phyloP scores from a whole-genome alignment of 768 basidiomycete species.

The Pisolithus albus region DNA sequence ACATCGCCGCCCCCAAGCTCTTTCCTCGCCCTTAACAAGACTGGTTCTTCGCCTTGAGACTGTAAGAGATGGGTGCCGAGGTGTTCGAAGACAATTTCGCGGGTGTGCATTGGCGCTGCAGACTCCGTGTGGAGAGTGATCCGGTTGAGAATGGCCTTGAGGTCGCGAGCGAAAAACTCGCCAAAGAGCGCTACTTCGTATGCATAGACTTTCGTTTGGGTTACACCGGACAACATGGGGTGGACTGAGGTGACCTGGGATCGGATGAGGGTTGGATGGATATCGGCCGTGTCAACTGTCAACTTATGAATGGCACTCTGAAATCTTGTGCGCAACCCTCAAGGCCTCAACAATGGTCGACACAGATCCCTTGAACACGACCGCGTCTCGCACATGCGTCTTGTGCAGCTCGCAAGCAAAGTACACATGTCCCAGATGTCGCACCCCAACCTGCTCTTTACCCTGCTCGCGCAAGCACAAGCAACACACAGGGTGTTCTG shows the following conservation, averaged over 20 bases:
- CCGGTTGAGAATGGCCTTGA: slow-evolving; percentile 70
- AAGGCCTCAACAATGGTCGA: not conserved
- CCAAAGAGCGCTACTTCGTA: slow-evolving; percentile 82
- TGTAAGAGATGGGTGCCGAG: slow-evolving; percentile 53
- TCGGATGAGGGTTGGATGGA: not conserved
- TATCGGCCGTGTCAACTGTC: not conserved
- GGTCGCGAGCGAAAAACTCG: slow-evolving; percentile 72
- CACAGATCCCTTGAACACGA: slow-evolving; percentile 11
- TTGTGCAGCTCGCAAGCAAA: slow-evolving; percentile 47
- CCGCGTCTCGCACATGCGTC: slow-evolving; percentile 32
- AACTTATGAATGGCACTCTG: too few relatives aligned
- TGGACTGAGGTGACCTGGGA: not conserved
- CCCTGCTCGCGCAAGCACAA: slow-evolving; percentile 69
- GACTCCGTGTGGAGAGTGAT: slow-evolving; percentile 79
- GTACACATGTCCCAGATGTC: slow-evolving; percentile 79
- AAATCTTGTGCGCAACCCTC: too few relatives aligned
- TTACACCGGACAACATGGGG: slow-evolving; percentile 14
- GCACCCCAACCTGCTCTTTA: slow-evolving; percentile 64
- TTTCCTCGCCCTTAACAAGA: slow-evolving; percentile 66
- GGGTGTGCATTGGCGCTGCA: slow-evolving; percentile 61
- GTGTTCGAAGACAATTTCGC: slow-evolving; percentile 80
- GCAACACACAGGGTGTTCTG: slow-evolving; percentile 50
- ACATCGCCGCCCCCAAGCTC: slow-evolving; percentile 55
- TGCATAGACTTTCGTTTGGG: slow-evolving; percentile 38
- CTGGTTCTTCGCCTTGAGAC: slow-evolving; percentile 50